Base-by-base conservation (phyloP, 768 basidiomycete genomes). In the Tremella fuciformis region DNA sequence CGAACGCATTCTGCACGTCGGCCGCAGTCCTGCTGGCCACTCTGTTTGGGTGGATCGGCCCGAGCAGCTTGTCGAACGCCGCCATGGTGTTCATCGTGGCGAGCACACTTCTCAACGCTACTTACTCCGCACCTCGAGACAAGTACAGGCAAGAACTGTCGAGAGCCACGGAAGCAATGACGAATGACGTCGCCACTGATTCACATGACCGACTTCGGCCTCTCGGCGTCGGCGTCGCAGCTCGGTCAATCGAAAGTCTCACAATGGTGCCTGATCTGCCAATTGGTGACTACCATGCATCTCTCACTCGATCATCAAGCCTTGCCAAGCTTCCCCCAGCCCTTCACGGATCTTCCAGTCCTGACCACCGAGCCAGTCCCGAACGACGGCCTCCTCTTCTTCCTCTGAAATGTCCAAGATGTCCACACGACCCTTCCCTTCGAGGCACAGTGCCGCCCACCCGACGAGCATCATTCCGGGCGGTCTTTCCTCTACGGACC, bases 391-490 rank as follows among this genome's bases (percentile, higher is more conserved):
- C 53, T 47, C 26, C 38, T 77, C 67, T 21, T 61, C 57, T 29
- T 78, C 80, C 0, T 76, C 82, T 4, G 75, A 80, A 8, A 84
- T 83, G 59, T 88, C 87, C 49, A 96, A 78, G 2, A 93, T 83
- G 9, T 79, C 80, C 21, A 87, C 81, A 64, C 91, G 85, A 0
- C 91, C 90, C 54, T 71, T 55, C 0, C 83, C 85, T 76, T 88
- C 86, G 46, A 98, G 77, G 39, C 88, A 85, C 62, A 91, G 74
- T 9, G 88, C 87, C 1, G 86, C 82, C 93, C 93, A 99, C 1
- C 96, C 96, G 65, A 99, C 82, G 26, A 97, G 82, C 74, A 98
- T 88, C 88, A 99, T 92, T 8, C 92, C 96, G 0, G 96, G 96
- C 16, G 93, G 91, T 37, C 93, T 79, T 75, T 98, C 92, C 66